Evolutionary conservation across 257 asterid genomes (phyloP), one percentile per base, ranked within the genome.

Genomic region (Przewalskia tangutica): DNA sequence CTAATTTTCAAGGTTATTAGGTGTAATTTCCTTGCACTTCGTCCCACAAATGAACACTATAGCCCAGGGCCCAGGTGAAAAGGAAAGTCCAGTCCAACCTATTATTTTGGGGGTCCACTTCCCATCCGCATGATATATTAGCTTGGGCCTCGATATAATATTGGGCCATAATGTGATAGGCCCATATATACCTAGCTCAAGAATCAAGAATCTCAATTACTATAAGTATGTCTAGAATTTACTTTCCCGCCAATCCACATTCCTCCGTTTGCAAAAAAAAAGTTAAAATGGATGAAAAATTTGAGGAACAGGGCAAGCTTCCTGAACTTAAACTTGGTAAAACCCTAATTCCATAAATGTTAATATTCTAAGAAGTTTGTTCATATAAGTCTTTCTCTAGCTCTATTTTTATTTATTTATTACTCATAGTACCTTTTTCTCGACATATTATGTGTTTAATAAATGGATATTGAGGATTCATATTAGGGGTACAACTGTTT

Each of bases 301-400:
- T 85, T 54, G 94, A 87, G 84, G 97, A 94, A 77, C 92, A 86
- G 77, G 88, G 82, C 87, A 95, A 92, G 91, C 97, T 95, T 79
- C 98, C 97, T 6, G 98, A 93, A 83, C 92, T 93, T 80, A 95
- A 92, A 88, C 93, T 95, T 67, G 98, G 98, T 93, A 76, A 65
- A 84, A 84, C 83, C 90, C 88, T 87, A 79, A 76, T 70, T 8
- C 34, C 14, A 65, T 51, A 18, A 48, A 16, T 80, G 11, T 65
- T 44, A 27, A 40, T 12, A 4, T 17, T 32, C 9, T 42, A 3
- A 23, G 51, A 23, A 77, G 32, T 84, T 38, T 34, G 16, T 64
- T 32, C 46, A 4, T 32, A 63, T 3, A 76, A 63, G 8, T 16
- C 13, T 53, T 42, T 42, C 6, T 32, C 50, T n/a, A 1, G 27